A percentile compares a stretch with the other conserved stretches of the same genome.
These are phyloP conservation scores for Thelephora terrestris DNA, from an alignment of 1,284 basidiomycete species.

Conservation along the genomic window DNA sequence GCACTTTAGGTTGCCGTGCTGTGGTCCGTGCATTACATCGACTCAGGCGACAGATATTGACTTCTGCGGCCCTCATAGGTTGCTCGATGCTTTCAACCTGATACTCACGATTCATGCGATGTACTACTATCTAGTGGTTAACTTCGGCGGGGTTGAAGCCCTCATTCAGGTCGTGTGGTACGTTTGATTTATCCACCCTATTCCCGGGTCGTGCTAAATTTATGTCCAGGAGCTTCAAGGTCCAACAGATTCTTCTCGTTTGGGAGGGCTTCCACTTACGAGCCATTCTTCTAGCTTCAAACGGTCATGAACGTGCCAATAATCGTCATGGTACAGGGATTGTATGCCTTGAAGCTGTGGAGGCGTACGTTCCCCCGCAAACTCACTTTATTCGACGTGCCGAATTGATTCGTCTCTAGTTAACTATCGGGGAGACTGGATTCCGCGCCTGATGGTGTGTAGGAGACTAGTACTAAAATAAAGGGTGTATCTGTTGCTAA, in stretches of 20 bases:
- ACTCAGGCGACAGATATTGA: neutral
- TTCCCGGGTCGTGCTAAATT: neutral
- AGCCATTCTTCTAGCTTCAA: conserved; percentile 8
- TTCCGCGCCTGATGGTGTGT: conserved; percentile 8
- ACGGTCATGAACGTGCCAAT: conserved; percentile 13
- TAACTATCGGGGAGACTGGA: conserved; percentile 8
- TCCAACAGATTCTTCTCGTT: neutral
- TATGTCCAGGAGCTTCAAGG: conserved; percentile 14
- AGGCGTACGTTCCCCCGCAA: conserved; percentile 7
- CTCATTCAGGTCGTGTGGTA: conserved; percentile 13
- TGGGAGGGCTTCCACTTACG: neutral
- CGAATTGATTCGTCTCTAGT: conserved; percentile 1
- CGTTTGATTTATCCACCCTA: neutral
- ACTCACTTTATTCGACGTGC: neutral
- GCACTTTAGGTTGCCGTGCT: conserved; percentile 5
- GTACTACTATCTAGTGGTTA: conserved; percentile 17
- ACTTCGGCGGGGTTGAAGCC: conserved; percentile 11
- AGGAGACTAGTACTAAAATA: conserved; percentile 4
- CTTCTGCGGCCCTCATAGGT: conserved; percentile 5
- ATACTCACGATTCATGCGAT: conserved; percentile 15
- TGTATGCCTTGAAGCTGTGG: conserved; percentile 15
- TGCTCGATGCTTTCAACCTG: conserved; percentile 16
- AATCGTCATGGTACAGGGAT: conserved; percentile 13
- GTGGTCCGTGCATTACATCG: conserved; percentile 8
- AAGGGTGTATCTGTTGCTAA: conserved; percentile 8